A percentile compares a stretch with the other conserved stretches of the same genome.
phyloP scores from a whole-genome alignment of 805 yeast genomes.

The Candida pseudoglaebosa region DNA sequence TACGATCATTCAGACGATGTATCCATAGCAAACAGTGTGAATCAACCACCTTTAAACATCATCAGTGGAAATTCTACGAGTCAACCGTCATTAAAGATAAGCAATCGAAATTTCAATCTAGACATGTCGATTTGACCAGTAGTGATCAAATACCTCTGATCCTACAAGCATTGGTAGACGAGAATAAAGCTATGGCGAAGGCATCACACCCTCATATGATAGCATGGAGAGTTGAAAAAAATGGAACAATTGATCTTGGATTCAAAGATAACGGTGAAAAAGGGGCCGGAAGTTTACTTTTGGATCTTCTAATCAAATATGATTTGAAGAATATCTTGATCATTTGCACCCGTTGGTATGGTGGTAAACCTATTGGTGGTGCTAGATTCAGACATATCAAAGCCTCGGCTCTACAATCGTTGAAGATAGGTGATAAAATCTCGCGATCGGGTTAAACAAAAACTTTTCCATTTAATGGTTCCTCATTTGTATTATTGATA shows the following conservation, averaged over 20 bases:
- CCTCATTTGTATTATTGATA: too few species aligned
- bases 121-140: constrained; percentile 40
- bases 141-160: constrained; percentile 41
- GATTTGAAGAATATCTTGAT: constrained; percentile 53
- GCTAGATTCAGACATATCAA: constrained; percentile 63
- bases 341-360: constrained; percentile 79
- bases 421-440: constrained; percentile 7
- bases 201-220: constrained; percentile 72
- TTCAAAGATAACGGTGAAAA: constrained; percentile 68
- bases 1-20: constrained; percentile 1
- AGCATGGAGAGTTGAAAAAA: constrained; percentile 62
- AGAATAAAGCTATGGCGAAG: constrained; percentile 47
- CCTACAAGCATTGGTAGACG: constrained; percentile 36
- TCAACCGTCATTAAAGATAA: constrained; percentile 36
- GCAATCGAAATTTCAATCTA: constrained; percentile 67
- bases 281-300: constrained; percentile 63
- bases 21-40: constrained; percentile 23
- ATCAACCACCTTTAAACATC: constrained; percentile 32
- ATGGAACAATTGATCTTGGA: constrained; percentile 47
- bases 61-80: constrained; percentile 56
- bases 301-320: constrained; percentile 47
- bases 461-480: too few species aligned
- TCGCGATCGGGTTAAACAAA: too few species aligned
- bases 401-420: constrained; percentile 6
- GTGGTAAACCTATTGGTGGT: constrained; percentile 72